Percentiles rank a stretch among this genome's conserved stretches.
phyloP scores from a whole-genome alignment of 768 basidiomycete species.

The Auriscalpium orientale region DNA sequence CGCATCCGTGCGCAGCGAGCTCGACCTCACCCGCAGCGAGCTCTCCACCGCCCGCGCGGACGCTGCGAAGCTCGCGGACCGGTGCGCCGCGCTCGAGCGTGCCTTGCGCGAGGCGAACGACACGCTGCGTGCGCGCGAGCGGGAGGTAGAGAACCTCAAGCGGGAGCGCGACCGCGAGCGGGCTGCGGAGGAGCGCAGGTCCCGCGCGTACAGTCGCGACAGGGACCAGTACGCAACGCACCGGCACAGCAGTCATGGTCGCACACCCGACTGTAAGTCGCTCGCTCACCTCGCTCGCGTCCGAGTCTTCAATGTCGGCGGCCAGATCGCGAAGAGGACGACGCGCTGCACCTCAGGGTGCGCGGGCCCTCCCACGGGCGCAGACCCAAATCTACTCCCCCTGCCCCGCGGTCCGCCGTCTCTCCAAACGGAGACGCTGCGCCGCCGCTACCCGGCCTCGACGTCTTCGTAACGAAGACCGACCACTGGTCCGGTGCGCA shows the following conservation, averaged over 20 bases:
- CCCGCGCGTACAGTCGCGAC: background rate
- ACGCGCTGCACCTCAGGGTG: conserved; percentile 2
- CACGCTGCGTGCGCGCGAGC: conserved; percentile 46
- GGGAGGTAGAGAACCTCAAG: conserved; percentile 50
- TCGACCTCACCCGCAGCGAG: conserved; percentile 45
- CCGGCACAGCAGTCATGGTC: too few species aligned
- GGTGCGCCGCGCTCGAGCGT: conserved; percentile 54
- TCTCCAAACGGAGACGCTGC: conserved; percentile 41
- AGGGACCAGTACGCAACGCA: too few species aligned
- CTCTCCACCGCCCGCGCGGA: conserved; percentile 49
- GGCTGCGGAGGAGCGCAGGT: conserved; percentile 1
- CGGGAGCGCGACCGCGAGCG: conserved; percentile 17
- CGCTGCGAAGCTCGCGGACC: conserved; percentile 50
- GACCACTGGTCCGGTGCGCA: conserved; percentile 73
- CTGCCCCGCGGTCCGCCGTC: conserved; percentile 11
- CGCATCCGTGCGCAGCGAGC: conserved; percentile 45
- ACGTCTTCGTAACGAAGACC: conserved; percentile 65
- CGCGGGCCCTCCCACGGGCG: conserved; percentile 10
- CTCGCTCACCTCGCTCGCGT: conserved; percentile 1
- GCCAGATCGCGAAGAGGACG: conserved; percentile 10
- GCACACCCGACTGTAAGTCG: background rate
- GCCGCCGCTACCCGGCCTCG: conserved; percentile 50
- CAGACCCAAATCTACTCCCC: conserved; percentile 18
- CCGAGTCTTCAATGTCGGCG: background rate
- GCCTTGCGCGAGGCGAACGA: conserved; percentile 60